Evolutionary conservation across 768 basidiomycete genomes (phyloP).

Genomic region (Kwoniella sp.): DNA sequence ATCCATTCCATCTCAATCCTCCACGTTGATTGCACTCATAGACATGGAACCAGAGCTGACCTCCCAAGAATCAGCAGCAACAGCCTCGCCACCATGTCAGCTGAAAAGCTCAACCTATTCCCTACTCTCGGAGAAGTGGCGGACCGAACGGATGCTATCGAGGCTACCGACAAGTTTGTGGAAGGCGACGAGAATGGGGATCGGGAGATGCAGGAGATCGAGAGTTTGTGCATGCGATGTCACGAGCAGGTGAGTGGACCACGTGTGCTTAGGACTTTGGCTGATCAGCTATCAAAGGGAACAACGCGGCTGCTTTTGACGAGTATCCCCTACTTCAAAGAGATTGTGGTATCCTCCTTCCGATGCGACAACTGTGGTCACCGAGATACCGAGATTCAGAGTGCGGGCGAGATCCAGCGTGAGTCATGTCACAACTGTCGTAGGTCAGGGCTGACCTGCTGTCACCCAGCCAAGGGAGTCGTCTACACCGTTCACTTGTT

Average conservation of each 20-base stretch:
- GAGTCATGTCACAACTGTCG: constrained; percentile 35
- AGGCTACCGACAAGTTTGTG: constrained; percentile 43
- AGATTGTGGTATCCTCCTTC: constrained; percentile 95
- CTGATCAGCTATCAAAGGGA: constrained; percentile 60
- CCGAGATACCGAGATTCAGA: constrained; percentile 88
- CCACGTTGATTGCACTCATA: background rate
- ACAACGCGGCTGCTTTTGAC: constrained; percentile 82
- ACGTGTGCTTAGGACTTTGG: background rate
- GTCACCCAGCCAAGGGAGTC: constrained; percentile 66
- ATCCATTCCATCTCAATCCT: constrained; percentile 11
- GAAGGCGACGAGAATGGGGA: constrained; percentile 54
- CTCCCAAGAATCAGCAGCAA: background rate
- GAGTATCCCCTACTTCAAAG: constrained; percentile 88
- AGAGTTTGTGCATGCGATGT: constrained; percentile 92
- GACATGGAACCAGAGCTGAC: background rate
- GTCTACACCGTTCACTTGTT: constrained; percentile 76
- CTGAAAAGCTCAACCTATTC: constrained; percentile 53
- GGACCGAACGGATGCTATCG: constrained; percentile 53
- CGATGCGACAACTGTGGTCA: constrained; percentile 87
- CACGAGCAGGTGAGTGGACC: constrained; percentile 67
- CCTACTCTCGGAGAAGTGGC: constrained; percentile 61
- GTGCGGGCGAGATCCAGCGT: constrained; percentile 82
- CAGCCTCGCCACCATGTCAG: constrained; percentile 21
- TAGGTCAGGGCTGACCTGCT: background rate
- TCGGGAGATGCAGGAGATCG: constrained; percentile 71